Evolutionary conservation across 768 basidiomycete genomes (phyloP), one percentile per base, ranked within the genome.

Genomic region (Suillus subalutaceus): DNA sequence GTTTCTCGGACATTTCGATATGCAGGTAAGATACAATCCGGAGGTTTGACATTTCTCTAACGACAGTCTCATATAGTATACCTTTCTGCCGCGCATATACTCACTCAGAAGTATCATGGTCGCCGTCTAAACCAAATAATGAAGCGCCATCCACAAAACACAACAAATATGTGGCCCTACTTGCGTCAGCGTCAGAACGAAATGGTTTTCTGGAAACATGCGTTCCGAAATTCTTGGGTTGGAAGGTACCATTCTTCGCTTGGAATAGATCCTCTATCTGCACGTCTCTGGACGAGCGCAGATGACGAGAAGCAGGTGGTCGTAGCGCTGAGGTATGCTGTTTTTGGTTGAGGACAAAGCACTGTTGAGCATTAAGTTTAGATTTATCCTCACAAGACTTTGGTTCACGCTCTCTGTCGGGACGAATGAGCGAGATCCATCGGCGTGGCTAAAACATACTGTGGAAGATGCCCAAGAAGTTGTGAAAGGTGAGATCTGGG

Each of bases 111-210:
- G 18, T 91, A 85, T 70, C 53, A 79, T 30, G 91, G 91, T 9
- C 69, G 67, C 32, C 84, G 90, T 55, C 76, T 88, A 52, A 75
- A 78, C 20, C 43, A 67, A 1, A 62, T 87, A 8, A 66, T 85
- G 58, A 65, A 75, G 55, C 72, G 74, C 13, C 77, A 85, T 69
- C 74, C 83, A 18, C 75, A 65, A 26, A 81, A 79, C 20, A 87
- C 82, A 76, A 85, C 82, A 1, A 87, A 92, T 68, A 79, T 89
- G 72, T 93, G 92, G 92, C 90, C 91, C 8, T 92, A 92, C 73
- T 80, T 92, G 41, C 75, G 75, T 35, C 71, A 78, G 26, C 85
- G 91, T n/a, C 70, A 79, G 65, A 67, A 70, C 15, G 89, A 91
- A 72, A 70, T 73, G 1, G 48, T 66, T 0, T 65, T 63, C 20